A percentile compares a stretch with the other conserved stretches of the same genome.
Conservation (phyloP, 2,329 filamentous ascomycete genomes). For the Hymenoscyphus fructigenus region DNA sequence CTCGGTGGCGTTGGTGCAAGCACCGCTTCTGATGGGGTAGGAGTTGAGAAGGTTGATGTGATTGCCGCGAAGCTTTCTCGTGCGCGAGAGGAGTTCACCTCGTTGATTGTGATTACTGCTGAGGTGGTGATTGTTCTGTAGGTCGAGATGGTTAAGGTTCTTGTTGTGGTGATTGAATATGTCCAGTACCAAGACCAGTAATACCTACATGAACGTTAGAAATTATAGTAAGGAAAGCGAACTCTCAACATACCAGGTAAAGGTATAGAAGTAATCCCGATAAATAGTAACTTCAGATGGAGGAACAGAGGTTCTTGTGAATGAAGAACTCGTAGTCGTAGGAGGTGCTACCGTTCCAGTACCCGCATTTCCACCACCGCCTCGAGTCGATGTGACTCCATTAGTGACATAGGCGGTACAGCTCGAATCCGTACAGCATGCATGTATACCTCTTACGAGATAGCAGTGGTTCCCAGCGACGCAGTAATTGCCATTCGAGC, state of each 20-base stretch:
- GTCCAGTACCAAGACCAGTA: slow-evolving; percentile 19
- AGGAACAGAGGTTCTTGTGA: not conserved
- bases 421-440: slow-evolving; percentile 17
- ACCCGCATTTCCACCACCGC: not conserved
- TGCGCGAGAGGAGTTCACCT: slow-evolving; percentile 13
- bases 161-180: not conserved
- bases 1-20: not conserved
- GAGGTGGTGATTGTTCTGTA: slow-evolving; percentile 13
- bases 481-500: slow-evolving; percentile 16
- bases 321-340: not conserved
- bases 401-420: slow-evolving; percentile 18
- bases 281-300: not conserved
- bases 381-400: slow-evolving; percentile 7
- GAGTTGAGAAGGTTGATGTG: slow-evolving; percentile 11
- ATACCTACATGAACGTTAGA: slow-evolving; percentile 9
- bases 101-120: slow-evolving; percentile 15
- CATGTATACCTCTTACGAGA: slow-evolving; percentile 6
- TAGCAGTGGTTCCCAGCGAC: slow-evolving; percentile 16
- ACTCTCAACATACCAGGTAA: slow-evolving; percentile 14
- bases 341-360: not conserved
- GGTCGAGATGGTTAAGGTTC: not conserved
- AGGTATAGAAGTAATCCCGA: slow-evolving; percentile 15
- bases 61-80: slow-evolving; percentile 9
- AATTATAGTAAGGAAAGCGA: not conserved
- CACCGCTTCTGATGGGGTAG: slow-evolving; percentile 9